phyloP scores from a whole-genome alignment of 345 rosid species.

The Syzygium aqueum region DNA sequence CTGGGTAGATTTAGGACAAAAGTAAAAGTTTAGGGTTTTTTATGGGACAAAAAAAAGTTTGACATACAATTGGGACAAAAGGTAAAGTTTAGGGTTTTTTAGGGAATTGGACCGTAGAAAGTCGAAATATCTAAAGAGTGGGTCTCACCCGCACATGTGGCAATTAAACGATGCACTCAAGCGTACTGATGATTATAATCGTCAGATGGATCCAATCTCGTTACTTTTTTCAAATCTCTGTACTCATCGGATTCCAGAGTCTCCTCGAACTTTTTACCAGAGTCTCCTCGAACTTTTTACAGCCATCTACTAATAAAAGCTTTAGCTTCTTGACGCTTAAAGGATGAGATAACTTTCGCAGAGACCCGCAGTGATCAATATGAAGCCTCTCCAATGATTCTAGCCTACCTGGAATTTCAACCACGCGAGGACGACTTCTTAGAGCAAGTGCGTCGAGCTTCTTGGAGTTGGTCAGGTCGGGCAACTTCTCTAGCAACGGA shows the following conservation, averaged over 20 bases:
- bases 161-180: rapidly evolving
- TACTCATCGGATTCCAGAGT: background rate
- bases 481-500: background rate
- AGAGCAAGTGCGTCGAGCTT: rapidly evolving
- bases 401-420: background rate
- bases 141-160: background rate
- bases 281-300: background rate
- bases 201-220: background rate
- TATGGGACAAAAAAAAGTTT: too few species aligned
- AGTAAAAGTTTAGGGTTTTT: too few species aligned
- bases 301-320: rapidly evolving
- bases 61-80: too few species aligned
- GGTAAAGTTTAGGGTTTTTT: too few species aligned
- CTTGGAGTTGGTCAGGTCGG: background rate
- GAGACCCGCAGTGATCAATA: rapidly evolving
- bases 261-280: background rate
- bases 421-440: rapidly evolving
- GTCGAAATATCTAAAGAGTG: background rate
- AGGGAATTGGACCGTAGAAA: too few species aligned
- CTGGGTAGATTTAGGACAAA: too few species aligned
- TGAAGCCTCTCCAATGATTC: background rate
- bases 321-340: background rate
- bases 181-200: too few species aligned
- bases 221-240: background rate
- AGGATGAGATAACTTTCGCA: background rate